A percentile compares a stretch with the other conserved stretches of the same genome.
Conservation (phyloP, 768 basidiomycete genomes). For the Boletus rubropictus region DNA sequence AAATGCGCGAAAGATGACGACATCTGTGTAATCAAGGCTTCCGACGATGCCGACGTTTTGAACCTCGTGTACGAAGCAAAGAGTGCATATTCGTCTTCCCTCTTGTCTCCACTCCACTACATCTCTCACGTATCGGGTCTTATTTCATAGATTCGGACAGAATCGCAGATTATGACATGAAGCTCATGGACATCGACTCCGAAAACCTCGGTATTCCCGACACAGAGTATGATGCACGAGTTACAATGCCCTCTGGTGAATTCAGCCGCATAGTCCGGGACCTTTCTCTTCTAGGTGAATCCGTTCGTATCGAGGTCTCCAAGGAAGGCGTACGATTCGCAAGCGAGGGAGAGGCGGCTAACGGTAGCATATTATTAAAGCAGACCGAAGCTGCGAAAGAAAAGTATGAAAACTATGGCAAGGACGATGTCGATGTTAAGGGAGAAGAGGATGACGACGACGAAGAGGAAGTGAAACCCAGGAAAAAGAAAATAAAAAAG, state of each 20-base stretch:
- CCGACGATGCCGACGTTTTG: constrained; percentile 84
- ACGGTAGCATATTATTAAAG: constrained; percentile 79
- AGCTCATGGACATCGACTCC: constrained; percentile 98
- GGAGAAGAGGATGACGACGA: constrained; percentile 43
- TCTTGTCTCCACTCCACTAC: neutral
- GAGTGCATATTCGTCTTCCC: constrained; percentile 45
- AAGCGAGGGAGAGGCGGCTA: constrained; percentile 91
- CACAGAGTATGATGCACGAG: constrained; percentile 92
- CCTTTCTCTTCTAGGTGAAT: constrained; percentile 84
- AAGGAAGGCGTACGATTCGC: constrained; percentile 95
- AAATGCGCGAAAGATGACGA: constrained; percentile 98
- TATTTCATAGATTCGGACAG: constrained; percentile 69
- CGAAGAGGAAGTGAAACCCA: constrained; percentile 24
- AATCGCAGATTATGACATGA: constrained; percentile 97
- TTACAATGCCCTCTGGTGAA: constrained; percentile 80
- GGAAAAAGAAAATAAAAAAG: constrained; percentile 30
- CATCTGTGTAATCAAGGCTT: constrained; percentile 81
- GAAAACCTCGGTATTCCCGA: constrained; percentile 95
- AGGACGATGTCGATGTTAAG: constrained; percentile 37
- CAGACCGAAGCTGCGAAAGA: constrained; percentile 55
- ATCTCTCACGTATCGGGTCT: neutral
- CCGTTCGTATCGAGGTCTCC: constrained; percentile 89
- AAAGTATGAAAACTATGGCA: constrained; percentile 37
- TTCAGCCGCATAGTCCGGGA: constrained; percentile 93
- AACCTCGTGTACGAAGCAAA: constrained; percentile 87